Base-by-base conservation (phyloP, 129 eudicot genomes). In the Flaveria linearis region DNA sequence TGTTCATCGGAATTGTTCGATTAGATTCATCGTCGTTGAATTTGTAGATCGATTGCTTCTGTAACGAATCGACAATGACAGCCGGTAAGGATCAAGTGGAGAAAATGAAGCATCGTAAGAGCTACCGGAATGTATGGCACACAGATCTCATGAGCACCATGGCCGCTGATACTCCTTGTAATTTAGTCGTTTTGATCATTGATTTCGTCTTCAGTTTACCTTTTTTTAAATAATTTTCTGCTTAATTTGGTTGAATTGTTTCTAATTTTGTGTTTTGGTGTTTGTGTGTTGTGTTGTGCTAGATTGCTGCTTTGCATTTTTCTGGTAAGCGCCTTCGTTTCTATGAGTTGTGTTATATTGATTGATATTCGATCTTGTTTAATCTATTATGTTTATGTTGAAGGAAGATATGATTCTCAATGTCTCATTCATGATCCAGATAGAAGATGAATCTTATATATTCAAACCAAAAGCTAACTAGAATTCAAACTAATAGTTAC, bases 101-200 rank as follows among this genome's bases (percentile, higher is more conserved):
- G 13, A 88, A 90, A 77, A 90, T 90, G 98, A 81, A 90, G 81
- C 71, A 49, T 25, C 90, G 98, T 10, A 86, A 90, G 84, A 76
- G 80, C 69, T 92, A 76, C 72, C 92, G 89, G 30, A 92, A 92
- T 46, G 73, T 87, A 22, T 92, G 98, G 98, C 94, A 92, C 87
- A 83, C 96, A 71, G 98, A 92, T 92, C 98, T 92, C 77, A 80
- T 84, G 76, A 68, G 85, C 81, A 71, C 96, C 60, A 83, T 88
- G 46, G 86, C 87, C 20, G 84, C 87, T 39, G 98, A 92, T 66
- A 83, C 92, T 71, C 92, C 92, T 25, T 92, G 98, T 92, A 87
- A 60, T 50, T 76, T 33, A 49, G 15, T 73, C 64, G 36, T 47
- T 26, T 66, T 71, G 5, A 22, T 53, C 28, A 41, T 55, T 10